Evolutionary conservation across 2,329 filamentous ascomycete genomes (phyloP).

Genomic region (Aspergillus sp.): DNA sequence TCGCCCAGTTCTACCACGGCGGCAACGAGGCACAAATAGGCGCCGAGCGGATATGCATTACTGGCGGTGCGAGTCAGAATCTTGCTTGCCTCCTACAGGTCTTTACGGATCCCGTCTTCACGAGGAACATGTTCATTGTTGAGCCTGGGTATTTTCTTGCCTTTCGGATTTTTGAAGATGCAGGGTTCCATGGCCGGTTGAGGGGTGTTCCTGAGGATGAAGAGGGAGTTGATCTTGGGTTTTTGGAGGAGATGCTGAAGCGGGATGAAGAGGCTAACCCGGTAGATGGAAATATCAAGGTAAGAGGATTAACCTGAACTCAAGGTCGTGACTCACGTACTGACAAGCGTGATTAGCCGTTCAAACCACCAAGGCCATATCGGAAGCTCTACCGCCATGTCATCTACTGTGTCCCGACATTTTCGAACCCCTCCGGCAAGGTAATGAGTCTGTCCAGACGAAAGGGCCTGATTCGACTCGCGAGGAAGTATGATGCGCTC

Average conservation of each 20-base stretch:
- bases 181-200: constrained; percentile 68
- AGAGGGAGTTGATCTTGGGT: constrained; percentile 70
- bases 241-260: constrained; percentile 53
- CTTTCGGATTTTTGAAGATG: constrained; percentile 80
- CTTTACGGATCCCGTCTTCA: constrained; percentile 76
- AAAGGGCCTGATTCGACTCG: too few species aligned
- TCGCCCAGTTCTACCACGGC: constrained; percentile 61
- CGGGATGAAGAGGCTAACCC: constrained; percentile 44
- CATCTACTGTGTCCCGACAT: constrained; percentile 86
- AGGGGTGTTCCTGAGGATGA: constrained; percentile 73
- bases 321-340: too few species aligned
- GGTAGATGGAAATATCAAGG: too few species aligned
- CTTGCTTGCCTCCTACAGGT: constrained; percentile 74
- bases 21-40: constrained; percentile 37
- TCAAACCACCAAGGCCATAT: constrained; percentile 61
- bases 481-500: too few species aligned
- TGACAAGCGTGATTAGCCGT: constrained; percentile 15
- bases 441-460: too few species aligned
- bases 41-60: constrained; percentile 70
- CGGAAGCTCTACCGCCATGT: constrained; percentile 82
- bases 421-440: constrained; percentile 71
- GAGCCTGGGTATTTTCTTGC: constrained; percentile 83
- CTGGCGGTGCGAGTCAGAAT: constrained; percentile 82
- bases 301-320: too few species aligned
- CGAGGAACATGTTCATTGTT: constrained; percentile 74